Conservation (phyloP, 1,284 basidiomycete genomes). For the Mycena citricolor region DNA sequence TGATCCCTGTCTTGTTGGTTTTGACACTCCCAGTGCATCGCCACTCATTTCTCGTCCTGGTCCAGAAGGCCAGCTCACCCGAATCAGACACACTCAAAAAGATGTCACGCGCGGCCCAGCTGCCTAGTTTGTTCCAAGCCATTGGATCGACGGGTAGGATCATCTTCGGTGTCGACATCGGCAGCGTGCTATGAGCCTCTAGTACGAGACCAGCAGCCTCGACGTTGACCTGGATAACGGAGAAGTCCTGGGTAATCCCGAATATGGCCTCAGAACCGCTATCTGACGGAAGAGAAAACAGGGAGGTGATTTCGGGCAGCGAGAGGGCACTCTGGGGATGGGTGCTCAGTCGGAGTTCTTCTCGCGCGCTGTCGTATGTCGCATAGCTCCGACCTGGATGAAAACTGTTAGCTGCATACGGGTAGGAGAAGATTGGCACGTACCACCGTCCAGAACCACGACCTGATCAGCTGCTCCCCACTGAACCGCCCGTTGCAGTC, state of each 20-base stretch:
- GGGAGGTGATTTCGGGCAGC: conserved; percentile 51
- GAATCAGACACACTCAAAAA: conserved; percentile 72
- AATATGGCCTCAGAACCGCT: conserved; percentile 54
- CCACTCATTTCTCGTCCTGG: conserved; percentile 65
- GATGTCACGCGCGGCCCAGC: conserved; percentile 63
- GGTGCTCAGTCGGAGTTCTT: no score
- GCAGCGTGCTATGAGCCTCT: conserved; percentile 47
- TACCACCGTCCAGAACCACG: conserved; percentile 65
- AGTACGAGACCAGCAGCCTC: conserved; percentile 38
- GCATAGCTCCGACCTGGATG: conserved; percentile 40
- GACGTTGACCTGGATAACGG: conserved; percentile 52
- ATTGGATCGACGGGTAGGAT: conserved; percentile 87
- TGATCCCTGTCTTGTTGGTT: conserved; percentile 65
- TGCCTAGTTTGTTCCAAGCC: conserved; percentile 67
- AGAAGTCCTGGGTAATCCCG: conserved; percentile 56
- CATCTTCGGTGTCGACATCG: conserved; percentile 50
- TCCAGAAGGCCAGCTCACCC: conserved; percentile 84
- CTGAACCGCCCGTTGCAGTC: conserved; percentile 41
- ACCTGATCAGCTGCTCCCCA: conserved; percentile 62
- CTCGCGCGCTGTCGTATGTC: conserved; percentile 54
- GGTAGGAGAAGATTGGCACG: conserved; percentile 10
- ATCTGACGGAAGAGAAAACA: conserved; percentile 65
- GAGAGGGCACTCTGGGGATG: conserved; percentile 41
- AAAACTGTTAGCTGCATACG: conserved; percentile 8
- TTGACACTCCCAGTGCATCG: conserved; percentile 71